Conservation (phyloP, 2,329 filamentous ascomycete genomes). For the Gyromitra esculenta region DNA sequence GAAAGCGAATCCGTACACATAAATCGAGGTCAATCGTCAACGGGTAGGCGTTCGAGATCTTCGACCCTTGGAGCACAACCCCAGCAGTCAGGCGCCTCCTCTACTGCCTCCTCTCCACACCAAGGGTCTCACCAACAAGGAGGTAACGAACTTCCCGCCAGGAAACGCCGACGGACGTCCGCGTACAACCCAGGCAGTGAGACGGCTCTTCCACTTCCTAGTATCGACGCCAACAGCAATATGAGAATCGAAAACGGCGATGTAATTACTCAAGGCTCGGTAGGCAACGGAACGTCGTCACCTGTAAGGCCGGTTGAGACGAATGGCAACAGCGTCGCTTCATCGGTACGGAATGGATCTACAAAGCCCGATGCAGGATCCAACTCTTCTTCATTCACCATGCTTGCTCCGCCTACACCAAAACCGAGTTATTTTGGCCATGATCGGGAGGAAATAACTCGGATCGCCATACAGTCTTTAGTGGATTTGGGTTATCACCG, state of each 20-base stretch:
- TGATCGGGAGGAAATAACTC: constrained; percentile 88
- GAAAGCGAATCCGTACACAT: constrained; percentile 51
- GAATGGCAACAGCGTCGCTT: constrained; percentile 52
- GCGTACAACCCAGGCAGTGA: constrained; percentile 50
- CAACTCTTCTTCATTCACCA: constrained; percentile 58
- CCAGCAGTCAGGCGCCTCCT: constrained; percentile 37
- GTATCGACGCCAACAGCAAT: constrained; percentile 44
- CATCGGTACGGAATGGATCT: constrained; percentile 57
- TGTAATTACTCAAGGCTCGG: constrained; percentile 49
- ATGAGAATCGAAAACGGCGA: constrained; percentile 55
- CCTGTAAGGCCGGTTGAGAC: constrained; percentile 49
- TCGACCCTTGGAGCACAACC: constrained; percentile 45
- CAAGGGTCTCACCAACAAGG: constrained; percentile 40
- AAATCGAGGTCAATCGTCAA: constrained; percentile 35
- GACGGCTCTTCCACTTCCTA: constrained; percentile 47
- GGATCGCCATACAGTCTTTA: constrained; percentile 90
- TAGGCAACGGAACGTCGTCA: constrained; percentile 51
- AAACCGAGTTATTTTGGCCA: constrained; percentile 76
- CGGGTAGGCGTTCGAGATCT: constrained; percentile 37
- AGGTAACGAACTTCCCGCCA: constrained; percentile 49
- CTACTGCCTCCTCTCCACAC: constrained; percentile 44
- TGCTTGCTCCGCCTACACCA: constrained; percentile 57
- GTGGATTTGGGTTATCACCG: constrained; percentile 85
- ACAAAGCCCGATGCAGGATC: constrained; percentile 62
- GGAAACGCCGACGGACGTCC: constrained; percentile 56